These are phyloP conservation scores for Trichoderma erinaceum DNA, from an alignment of 495 filamentous ascomycete genomes.

Conservation along the genomic window DNA sequence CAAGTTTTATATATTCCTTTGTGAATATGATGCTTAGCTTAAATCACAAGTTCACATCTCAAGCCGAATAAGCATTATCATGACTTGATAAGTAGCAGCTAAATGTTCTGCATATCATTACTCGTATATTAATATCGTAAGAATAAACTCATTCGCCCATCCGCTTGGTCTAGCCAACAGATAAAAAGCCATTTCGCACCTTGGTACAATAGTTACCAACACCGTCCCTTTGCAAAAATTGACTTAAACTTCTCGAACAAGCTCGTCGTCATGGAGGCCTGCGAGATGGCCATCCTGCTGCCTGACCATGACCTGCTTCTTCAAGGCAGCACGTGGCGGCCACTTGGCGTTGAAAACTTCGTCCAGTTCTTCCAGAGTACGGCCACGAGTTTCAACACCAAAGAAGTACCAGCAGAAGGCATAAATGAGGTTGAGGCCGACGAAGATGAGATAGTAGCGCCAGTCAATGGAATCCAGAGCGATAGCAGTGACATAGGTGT, in stretches of 20 bases:
- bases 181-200: background rate
- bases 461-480: conserved; percentile 51
- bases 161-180: background rate
- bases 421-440: conserved; percentile 48
- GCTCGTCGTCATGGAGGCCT: background rate
- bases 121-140: background rate
- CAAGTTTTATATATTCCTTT: too few relatives aligned
- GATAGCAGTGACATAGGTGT: conserved; percentile 60
- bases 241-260: background rate
- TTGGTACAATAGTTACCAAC: background rate
- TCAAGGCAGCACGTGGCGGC: conserved; percentile 5
- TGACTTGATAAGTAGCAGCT: too few relatives aligned
- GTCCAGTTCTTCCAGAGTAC: conserved; percentile 51
- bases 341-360: conserved; percentile 30
- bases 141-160: background rate
- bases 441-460: conserved; percentile 60
- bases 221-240: background rate
- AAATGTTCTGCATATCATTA: background rate
- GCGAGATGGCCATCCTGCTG: conserved; percentile 1
- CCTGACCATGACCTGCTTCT: conserved; percentile 6
- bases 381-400: conserved; percentile 50
- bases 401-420: conserved; percentile 48
- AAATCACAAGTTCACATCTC: too few relatives aligned
- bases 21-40: too few relatives aligned
- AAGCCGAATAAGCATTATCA: too few relatives aligned